phyloP scores from a whole-genome alignment of 768 basidiomycete species.

The Hortiboletus flavorubellus region DNA sequence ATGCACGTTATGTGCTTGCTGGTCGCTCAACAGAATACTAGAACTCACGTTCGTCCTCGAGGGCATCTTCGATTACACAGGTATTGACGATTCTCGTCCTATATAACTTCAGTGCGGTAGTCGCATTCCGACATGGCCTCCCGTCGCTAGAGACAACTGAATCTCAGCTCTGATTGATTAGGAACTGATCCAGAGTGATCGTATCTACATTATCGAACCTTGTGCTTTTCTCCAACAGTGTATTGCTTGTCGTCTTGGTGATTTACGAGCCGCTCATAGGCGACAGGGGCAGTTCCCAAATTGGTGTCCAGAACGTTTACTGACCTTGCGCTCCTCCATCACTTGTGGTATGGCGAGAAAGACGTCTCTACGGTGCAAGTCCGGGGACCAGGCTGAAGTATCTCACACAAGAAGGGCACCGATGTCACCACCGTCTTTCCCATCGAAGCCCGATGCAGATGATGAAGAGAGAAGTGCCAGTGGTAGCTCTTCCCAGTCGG shows the following conservation, averaged over 20 bases:
- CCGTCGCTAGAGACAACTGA: neutral
- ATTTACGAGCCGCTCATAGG: neutral
- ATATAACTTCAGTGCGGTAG: neutral
- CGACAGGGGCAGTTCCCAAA: conserved; percentile 10
- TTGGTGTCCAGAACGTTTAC: neutral
- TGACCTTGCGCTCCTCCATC: neutral
- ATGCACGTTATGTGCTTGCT: neutral
- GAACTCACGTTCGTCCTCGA: neutral
- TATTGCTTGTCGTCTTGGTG: neutral
- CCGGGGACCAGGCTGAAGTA: neutral
- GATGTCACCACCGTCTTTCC: neutral
- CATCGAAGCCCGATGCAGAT: neutral
- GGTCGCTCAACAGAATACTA: neutral
- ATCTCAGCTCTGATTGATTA: neutral
- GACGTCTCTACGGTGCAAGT: neutral
- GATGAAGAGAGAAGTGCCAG: neutral
- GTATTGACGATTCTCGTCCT: neutral
- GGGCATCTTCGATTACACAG: neutral
- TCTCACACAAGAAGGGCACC: neutral
- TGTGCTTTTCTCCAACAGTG: neutral
- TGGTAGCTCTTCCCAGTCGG: neutral
- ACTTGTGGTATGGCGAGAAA: conserved; percentile 6
- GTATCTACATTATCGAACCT: neutral
- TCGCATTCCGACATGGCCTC: neutral
- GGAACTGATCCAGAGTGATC: neutral